A percentile compares a stretch with the other conserved stretches of the same genome.
Conservation (phyloP, 2,329 filamentous ascomycete genomes). For the Dactylella cylindrospora region DNA sequence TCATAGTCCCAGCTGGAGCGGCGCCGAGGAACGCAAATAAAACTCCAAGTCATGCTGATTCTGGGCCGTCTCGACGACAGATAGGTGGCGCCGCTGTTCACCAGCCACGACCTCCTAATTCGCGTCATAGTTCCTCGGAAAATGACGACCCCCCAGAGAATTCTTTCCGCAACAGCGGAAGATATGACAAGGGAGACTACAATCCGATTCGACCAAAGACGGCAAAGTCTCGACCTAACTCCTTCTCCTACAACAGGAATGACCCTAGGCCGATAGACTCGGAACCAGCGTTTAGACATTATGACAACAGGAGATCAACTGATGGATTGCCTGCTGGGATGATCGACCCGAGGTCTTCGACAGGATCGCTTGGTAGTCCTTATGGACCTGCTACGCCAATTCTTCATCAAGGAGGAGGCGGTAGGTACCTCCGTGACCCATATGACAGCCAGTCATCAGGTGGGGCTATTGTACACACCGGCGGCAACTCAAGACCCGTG, state of each 20-base stretch:
- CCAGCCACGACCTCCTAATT: slow-evolving; percentile 31
- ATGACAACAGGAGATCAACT: not conserved
- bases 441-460: slow-evolving; percentile 7
- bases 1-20: slow-evolving; percentile 15
- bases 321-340: not conserved
- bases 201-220: slow-evolving; percentile 10
- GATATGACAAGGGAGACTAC: slow-evolving; percentile 26
- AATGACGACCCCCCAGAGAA: slow-evolving; percentile 35
- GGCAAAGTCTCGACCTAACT: slow-evolving; percentile 30
- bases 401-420: slow-evolving; percentile 8
- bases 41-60: slow-evolving; percentile 31
- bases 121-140: slow-evolving; percentile 36
- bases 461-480: slow-evolving; percentile 14
- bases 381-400: slow-evolving; percentile 9
- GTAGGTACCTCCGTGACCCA: slow-evolving; percentile 11
- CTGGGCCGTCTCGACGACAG: slow-evolving; percentile 2
- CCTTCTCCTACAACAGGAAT: slow-evolving; percentile 17
- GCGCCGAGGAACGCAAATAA: slow-evolving; percentile 22
- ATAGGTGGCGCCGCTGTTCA: slow-evolving; percentile 4
- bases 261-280: slow-evolving; percentile 14
- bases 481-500: slow-evolving; percentile 9
- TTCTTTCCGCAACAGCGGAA: slow-evolving; percentile 1
- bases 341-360: slow-evolving; percentile 21
- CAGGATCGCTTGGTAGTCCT: slow-evolving; percentile 23
- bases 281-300: slow-evolving; percentile 11